A percentile compares a stretch with the other conserved stretches of the same genome.
phyloP scores from a whole-genome alignment of 495 filamentous ascomycete species.

The Penicillium lividum region DNA sequence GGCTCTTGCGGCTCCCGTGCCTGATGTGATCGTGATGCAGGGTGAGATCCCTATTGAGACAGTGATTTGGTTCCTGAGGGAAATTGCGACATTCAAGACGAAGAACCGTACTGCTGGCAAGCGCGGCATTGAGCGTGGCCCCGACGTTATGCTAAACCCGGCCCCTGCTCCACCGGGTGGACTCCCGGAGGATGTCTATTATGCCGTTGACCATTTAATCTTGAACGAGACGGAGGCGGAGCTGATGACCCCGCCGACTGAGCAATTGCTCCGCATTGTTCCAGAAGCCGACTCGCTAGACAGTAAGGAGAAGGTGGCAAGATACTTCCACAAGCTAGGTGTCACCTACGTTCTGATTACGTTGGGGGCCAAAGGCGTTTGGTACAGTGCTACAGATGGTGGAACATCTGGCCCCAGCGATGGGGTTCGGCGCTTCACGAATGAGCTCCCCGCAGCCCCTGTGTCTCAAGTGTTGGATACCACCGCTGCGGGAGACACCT shows the following conservation, averaged over 20 bases:
- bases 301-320: slow-evolving; percentile 50
- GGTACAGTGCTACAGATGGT: slow-evolving; percentile 52
- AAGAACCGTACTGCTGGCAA: slow-evolving; percentile 51
- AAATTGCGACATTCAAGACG: slow-evolving; percentile 33
- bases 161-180: slow-evolving; percentile 67
- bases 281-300: slow-evolving; percentile 49
- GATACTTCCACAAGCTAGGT: slow-evolving; percentile 63
- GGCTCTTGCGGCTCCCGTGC: slow-evolving; percentile 38
- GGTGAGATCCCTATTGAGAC: slow-evolving; percentile 79
- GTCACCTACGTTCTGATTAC: slow-evolving; percentile 81
- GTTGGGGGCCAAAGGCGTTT: slow-evolving; percentile 72
- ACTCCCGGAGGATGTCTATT: slow-evolving; percentile 67
- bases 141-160: slow-evolving; percentile 77
- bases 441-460: slow-evolving; percentile 54
- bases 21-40: slow-evolving; percentile 80
- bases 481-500: slow-evolving; percentile 93
- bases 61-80: slow-evolving; percentile 62
- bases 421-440: slow-evolving; percentile 36
- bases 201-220: slow-evolving; percentile 72
- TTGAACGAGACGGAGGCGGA: slow-evolving; percentile 91
- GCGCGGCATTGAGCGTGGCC: slow-evolving; percentile 42
- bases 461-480: slow-evolving; percentile 80
- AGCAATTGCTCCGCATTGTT: slow-evolving; percentile 31
- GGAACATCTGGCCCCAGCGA: slow-evolving; percentile 41
- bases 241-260: slow-evolving; percentile 56